phyloP scores from a whole-genome alignment of 805 yeast genomes.

The Candida silvicultrix region DNA sequence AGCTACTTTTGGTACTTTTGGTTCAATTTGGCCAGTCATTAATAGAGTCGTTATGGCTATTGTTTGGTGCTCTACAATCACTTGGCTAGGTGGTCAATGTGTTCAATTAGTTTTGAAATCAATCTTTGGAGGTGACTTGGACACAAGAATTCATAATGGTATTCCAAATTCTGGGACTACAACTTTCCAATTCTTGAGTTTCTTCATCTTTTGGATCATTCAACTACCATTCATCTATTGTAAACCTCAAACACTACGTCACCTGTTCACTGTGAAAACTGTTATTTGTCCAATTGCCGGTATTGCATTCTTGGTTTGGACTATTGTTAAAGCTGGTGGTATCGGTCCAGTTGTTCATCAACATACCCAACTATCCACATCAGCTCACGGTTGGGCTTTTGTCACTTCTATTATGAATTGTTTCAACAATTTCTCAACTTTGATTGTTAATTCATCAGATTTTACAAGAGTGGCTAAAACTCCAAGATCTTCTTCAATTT shows the following conservation, averaged over 20 bases:
- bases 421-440: slow-evolving; percentile 79
- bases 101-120: slow-evolving; percentile 71
- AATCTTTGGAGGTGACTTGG: slow-evolving; percentile 64
- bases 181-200: slow-evolving; percentile 65
- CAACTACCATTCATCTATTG: slow-evolving; percentile 78
- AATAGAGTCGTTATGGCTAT: slow-evolving; percentile 85
- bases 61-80: slow-evolving; percentile 86
- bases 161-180: slow-evolving; percentile 57
- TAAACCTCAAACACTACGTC: slow-evolving; percentile 77
- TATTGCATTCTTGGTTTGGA: slow-evolving; percentile 77
- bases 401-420: slow-evolving; percentile 72
- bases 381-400: slow-evolving; percentile 77
- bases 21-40: slow-evolving; percentile 81
- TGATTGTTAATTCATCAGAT: slow-evolving; percentile 85
- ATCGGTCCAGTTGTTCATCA: slow-evolving; percentile 67
- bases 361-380: slow-evolving; percentile 42
- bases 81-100: slow-evolving; percentile 82
- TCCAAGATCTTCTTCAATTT: slow-evolving; percentile 39
- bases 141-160: slow-evolving; percentile 56
- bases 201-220: slow-evolving; percentile 76
- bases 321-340: slow-evolving; percentile 73
- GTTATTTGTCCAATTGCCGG: slow-evolving; percentile 78
- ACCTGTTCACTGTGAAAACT: slow-evolving; percentile 79
- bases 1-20: slow-evolving; percentile 81
- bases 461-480: slow-evolving; percentile 76